Percentiles rank a stretch among this genome's conserved stretches.
Conservation (phyloP, 2,329 filamentous ascomycete genomes). For the Metarhizium brunneum region DNA sequence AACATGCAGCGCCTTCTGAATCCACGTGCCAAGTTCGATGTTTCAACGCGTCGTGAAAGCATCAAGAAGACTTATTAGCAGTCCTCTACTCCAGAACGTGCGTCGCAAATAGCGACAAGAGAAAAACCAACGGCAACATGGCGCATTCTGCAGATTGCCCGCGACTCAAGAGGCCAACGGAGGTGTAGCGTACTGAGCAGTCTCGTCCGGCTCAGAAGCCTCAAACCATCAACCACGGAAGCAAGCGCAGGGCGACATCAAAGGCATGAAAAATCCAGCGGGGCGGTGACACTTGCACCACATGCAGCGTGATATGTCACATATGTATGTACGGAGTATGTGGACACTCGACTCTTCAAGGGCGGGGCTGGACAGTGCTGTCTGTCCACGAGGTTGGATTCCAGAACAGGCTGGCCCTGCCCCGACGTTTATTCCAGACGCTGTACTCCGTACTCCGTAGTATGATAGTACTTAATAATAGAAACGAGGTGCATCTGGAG, state of each 20-base stretch:
- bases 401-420: neutral
- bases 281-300: neutral
- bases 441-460: neutral
- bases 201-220: neutral
- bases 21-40: too few relatives aligned
- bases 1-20: too few relatives aligned
- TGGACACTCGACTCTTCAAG: neutral
- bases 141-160: too few relatives aligned
- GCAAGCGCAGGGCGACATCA: too few relatives aligned
- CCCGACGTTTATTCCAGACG: neutral
- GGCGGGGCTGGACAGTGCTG: neutral
- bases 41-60: too few relatives aligned
- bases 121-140: too few relatives aligned
- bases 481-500: neutral
- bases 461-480: neutral
- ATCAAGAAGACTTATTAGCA: too few relatives aligned
- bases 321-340: conserved; percentile 7
- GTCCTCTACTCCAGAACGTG: too few relatives aligned
- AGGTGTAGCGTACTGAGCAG: too few relatives aligned
- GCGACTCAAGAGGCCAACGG: too few relatives aligned
- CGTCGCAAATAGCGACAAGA: too few relatives aligned
- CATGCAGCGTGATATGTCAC: conserved; percentile 10
- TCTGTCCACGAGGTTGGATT: neutral
- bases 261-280: neutral
- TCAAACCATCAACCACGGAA: neutral